Evolutionary conservation across 345 rosid species (phyloP).

Genomic region (Punica granatum): DNA sequence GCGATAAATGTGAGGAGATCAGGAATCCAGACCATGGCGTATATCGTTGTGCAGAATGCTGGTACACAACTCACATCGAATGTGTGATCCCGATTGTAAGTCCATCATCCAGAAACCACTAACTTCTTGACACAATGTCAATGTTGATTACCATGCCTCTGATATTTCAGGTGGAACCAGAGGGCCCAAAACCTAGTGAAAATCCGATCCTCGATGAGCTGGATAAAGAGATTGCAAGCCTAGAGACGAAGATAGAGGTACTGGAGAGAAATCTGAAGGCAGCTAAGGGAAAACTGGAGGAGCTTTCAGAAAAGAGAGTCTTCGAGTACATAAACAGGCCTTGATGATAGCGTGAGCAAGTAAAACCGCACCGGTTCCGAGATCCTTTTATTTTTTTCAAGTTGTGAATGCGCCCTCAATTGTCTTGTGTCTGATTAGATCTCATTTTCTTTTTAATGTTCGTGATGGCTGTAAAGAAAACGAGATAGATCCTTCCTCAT

Average conservation of each 20-base stretch:
- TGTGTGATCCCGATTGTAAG: not conserved
- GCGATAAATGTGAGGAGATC: not conserved
- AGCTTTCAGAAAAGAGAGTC: not conserved
- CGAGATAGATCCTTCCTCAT: no score
- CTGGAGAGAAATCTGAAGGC: not conserved
- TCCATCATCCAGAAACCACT: not conserved
- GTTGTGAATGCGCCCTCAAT: no score
- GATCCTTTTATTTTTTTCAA: no score
- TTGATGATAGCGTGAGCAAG: no score
- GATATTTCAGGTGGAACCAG: not conserved
- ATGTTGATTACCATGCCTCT: not conserved
- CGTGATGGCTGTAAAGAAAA: no score
- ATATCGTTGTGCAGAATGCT: no score
- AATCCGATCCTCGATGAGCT: not conserved
- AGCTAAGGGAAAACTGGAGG: not conserved
- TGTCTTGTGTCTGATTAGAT: no score
- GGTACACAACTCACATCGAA: no score
- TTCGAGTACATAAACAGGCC: no score
- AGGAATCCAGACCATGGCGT: no score
- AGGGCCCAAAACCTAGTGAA: not conserved
- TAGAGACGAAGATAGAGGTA: not conserved
- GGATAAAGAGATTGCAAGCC: not conserved
- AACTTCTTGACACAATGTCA: not conserved
- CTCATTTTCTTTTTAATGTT: no score
- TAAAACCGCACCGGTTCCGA: no score